Base-by-base conservation (phyloP, 306 rosid species). In the Cicer arietinum region DNA sequence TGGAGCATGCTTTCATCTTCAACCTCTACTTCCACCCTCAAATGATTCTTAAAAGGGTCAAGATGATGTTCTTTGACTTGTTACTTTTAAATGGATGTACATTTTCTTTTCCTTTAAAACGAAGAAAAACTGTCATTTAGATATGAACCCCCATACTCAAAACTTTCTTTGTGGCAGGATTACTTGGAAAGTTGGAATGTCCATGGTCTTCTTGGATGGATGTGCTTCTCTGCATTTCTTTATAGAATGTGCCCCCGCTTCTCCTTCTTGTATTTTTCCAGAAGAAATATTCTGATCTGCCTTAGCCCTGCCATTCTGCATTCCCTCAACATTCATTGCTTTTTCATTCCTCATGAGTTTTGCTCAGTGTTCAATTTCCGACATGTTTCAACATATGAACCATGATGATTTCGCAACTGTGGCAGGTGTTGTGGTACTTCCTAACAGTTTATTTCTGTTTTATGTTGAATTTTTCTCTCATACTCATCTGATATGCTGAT, bases 101-200 rank as follows among this genome's bases (percentile, higher is more conserved):
- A 79, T 59, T 61, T 60, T 84, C 67, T 78, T 84, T 88, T 74
- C 87, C 89, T 83, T 58, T 73, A 63, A 83, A 82, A 81, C 75
- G 81, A 86, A 87, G 85, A 83, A 86, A 85, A 82, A 64, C 69
- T 79, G 79, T 77, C 77, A 59, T 77, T 77, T 59, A 73, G 83
- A 84, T 80, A 75, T 86, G 80, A 84, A 78, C 85, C 88, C 85
- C 89, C 79, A 73, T 81, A 81, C 94, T 91, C 94, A 91, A 86
- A 57, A 85, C 73, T 87, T 91, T 91, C 91, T 89, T 91, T 91
- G 97, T 82, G 91, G 92, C 94, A 91, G 97, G 97, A 88, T 86
- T 87, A 87, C 90, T 78, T 83, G 94, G 91, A 86, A 87, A 82
- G 87, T 84, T 81, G 90, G 97, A 89, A 89, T 82, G 89, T 83